These are phyloP conservation scores for Neurospora sp. DNA, from an alignment of 2,329 filamentous ascomycete species.

Conservation along the genomic window DNA sequence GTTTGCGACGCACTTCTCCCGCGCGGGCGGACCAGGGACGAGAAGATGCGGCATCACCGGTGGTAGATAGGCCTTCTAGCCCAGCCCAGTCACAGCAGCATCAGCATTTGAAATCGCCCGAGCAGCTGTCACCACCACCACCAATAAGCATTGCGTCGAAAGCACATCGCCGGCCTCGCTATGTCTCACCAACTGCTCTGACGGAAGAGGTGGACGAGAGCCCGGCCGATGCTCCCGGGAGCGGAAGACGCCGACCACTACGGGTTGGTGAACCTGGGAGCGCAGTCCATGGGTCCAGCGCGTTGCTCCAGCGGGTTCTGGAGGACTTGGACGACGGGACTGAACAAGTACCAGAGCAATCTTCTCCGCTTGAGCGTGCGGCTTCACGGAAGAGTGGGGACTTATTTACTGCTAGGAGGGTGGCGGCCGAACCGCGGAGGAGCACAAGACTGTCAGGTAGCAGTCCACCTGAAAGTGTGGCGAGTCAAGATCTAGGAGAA, in stretches of 20 bases:
- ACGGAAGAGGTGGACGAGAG: conserved; percentile 43
- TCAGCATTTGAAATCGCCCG: conserved; percentile 2
- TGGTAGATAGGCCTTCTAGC: neutral
- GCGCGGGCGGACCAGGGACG: neutral
- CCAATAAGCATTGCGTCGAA: neutral
- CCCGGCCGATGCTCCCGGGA: conserved; percentile 45
- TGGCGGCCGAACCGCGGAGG: conserved; percentile 3
- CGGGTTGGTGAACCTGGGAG: conserved; percentile 24
- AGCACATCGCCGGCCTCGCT: neutral
- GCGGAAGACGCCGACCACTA: conserved; percentile 37
- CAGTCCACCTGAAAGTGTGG: neutral
- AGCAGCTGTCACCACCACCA: neutral
- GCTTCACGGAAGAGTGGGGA: conserved; percentile 8
- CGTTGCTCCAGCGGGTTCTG: conserved; percentile 33
- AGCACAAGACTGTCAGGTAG: neutral
- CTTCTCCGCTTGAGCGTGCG: conserved; percentile 16
- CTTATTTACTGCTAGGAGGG: neutral
- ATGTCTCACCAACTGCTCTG: neutral
- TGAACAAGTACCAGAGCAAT: conserved; percentile 22
- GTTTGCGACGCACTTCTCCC: neutral
- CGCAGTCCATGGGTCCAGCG: conserved; percentile 24
- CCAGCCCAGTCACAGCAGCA: conserved; percentile 3
- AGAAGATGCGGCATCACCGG: neutral
- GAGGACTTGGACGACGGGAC: conserved; percentile 18
- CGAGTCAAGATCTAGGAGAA: neutral